Percentiles rank a stretch among this genome's conserved stretches.
Evolutionary conservation across 2,329 filamentous ascomycete genomes (phyloP).

Genomic region (Tolypocladium album): DNA sequence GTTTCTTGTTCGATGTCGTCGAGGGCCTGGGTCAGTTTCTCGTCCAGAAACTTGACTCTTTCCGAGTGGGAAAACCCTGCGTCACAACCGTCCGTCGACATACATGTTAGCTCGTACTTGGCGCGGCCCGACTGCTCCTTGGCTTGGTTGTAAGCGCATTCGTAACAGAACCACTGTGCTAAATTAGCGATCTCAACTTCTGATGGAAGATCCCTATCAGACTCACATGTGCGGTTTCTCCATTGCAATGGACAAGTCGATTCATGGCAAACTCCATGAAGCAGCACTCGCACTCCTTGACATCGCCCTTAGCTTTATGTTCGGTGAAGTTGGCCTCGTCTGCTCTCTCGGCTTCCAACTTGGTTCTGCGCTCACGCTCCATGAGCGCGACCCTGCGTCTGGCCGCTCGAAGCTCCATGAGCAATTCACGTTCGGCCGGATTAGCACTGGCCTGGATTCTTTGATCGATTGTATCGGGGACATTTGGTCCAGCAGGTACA

Average conservation of each 20-base stretch:
- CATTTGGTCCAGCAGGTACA: neutral
- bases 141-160: conserved; percentile 55
- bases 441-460: conserved; percentile 2
- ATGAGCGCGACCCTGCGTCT: conserved; percentile 4
- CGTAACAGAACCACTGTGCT: conserved; percentile 51
- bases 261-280: conserved; percentile 56
- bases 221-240: conserved; percentile 38
- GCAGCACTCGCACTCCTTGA: conserved; percentile 64
- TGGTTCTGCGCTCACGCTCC: conserved; percentile 16
- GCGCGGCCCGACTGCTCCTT: conserved; percentile 57
- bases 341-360: conserved; percentile 15
- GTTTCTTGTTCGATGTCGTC: conserved; percentile 63
- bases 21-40: conserved; percentile 48
- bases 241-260: conserved; percentile 57
- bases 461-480: conserved; percentile 1
- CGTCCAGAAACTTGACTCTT: conserved; percentile 45
- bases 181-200: conserved; percentile 5
- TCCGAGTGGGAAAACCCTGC: conserved; percentile 48
- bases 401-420: conserved; percentile 11
- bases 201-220: neutral
- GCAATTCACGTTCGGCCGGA: conserved; percentile 3
- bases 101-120: conserved; percentile 59
- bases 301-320: conserved; percentile 37
- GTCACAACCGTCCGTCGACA: conserved; percentile 57
- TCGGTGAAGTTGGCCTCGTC: conserved; percentile 27